Evolutionary conservation across 2,329 filamentous ascomycete genomes (phyloP).

Genomic region (Scedosporium minutisporum): DNA sequence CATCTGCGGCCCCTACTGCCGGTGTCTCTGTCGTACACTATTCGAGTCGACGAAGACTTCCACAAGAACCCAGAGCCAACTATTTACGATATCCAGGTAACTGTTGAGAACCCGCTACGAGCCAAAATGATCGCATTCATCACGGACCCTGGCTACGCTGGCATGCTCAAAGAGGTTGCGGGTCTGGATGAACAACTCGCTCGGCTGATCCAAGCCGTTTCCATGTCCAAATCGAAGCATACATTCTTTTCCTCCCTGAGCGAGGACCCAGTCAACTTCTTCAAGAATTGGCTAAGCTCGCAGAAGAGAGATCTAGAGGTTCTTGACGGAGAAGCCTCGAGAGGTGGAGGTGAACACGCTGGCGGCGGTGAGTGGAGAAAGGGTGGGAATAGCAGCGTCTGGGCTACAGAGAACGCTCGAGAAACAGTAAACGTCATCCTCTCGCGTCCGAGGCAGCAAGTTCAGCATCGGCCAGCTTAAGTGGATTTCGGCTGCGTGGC

Average conservation of each 20-base stretch:
- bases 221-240: constrained; percentile 81
- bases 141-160: constrained; percentile 59
- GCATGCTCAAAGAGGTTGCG: constrained; percentile 66
- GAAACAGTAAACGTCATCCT: constrained; percentile 56
- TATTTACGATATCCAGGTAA: constrained; percentile 81
- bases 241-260: constrained; percentile 73
- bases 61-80: constrained; percentile 67
- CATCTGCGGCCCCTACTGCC: constrained; percentile 75
- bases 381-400: constrained; percentile 44
- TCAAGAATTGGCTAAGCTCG: constrained; percentile 79
- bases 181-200: constrained; percentile 78
- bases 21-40: constrained; percentile 79
- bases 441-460: constrained; percentile 28
- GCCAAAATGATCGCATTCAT: constrained; percentile 55
- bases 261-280: constrained; percentile 73
- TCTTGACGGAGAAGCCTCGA: constrained; percentile 70
- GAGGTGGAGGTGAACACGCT: constrained; percentile 44
- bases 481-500: background rate
- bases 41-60: constrained; percentile 81
- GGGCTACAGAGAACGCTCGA: constrained; percentile 47
- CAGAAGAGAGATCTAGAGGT: constrained; percentile 87
- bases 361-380: constrained; percentile 60
- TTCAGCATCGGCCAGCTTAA: background rate
- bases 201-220: constrained; percentile 70
- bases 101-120: constrained; percentile 73